Evolutionary conservation across 352 stramenopile species (phyloP), one percentile per base, ranked within the genome.

Genomic region (Blastocystis hominis): DNA sequence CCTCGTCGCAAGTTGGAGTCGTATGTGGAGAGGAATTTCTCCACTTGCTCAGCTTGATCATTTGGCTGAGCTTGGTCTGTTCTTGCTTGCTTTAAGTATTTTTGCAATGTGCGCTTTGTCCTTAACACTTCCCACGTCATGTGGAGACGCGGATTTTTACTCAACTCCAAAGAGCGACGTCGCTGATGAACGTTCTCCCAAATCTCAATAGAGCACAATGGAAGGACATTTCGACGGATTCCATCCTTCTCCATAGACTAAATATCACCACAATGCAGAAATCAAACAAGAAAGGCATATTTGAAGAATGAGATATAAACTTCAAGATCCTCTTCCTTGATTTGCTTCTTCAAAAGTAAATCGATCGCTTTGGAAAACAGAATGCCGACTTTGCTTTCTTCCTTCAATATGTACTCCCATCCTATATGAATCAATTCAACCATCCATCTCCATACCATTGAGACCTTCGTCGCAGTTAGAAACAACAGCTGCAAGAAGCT

Each of bases 221-320:
- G 64, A 17, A 76, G 13, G 1, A 76, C 5, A 56, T 76, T 34
- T 7, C 36, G 20, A 53, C 64, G 64, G 55, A 76, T 55, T 9
- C n/a, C 17, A 50, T 76, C 64, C 20, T 56, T 55, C 34, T 76
- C 64, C 36, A 76, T 42, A 36, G 64, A 76, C 64, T 76, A 76
- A 0, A 50, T 17, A 6, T 76, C 10, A 75, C 0, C 13, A n/a
- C 2, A 56, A 6, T 17, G 6, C 0, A 38, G 42, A 24, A 70
- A 3, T 3, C 9, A n/a, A 20, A 70, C 62, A n/a, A 24, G 62
- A 70, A 70, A 70, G 24, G 62, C 62, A 70, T 70, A 70, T 70
- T 70, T 70, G 62, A 70, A 70, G 24, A 70, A 70, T 47, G 62
- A 15, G 6, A 76, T 76, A 55, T 55, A 76, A 40, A 76, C 10